These are phyloP conservation scores for Cladosporium halotolerans DNA, from an alignment of 2,329 filamentous ascomycete species.

Conservation along the genomic window DNA sequence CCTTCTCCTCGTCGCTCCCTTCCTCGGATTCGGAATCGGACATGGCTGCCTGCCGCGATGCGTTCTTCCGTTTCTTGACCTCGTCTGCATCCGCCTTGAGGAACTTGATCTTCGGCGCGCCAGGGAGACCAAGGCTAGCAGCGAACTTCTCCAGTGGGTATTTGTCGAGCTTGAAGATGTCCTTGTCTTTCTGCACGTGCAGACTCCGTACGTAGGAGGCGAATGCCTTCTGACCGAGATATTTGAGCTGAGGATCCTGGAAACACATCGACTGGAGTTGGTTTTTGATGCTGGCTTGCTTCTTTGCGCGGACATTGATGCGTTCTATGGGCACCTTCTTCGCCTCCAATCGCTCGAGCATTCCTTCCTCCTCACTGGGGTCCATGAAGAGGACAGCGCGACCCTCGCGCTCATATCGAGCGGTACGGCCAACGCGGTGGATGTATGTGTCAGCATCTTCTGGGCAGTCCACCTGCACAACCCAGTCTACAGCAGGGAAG, in stretches of 20 bases:
- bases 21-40: slow-evolving; percentile 55
- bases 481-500: slow-evolving; percentile 96
- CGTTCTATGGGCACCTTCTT: slow-evolving; percentile 85
- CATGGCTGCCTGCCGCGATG: slow-evolving; percentile 57
- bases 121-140: slow-evolving; percentile 77
- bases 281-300: slow-evolving; percentile 77
- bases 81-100: slow-evolving; percentile 85
- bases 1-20: slow-evolving; percentile 50
- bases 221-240: slow-evolving; percentile 92
- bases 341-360: slow-evolving; percentile 74
- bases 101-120: slow-evolving; percentile 88
- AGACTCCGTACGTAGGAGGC: slow-evolving; percentile 82
- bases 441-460: slow-evolving; percentile 98
- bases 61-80: slow-evolving; percentile 80
- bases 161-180: slow-evolving; percentile 77
- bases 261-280: slow-evolving; percentile 94
- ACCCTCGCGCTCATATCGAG: slow-evolving; percentile 83
- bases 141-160: slow-evolving; percentile 83
- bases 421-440: slow-evolving; percentile 88
- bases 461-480: slow-evolving; percentile 95
- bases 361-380: slow-evolving; percentile 86
- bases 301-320: slow-evolving; percentile 82
- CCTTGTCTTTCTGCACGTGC: slow-evolving; percentile 84
- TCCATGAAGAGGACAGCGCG: slow-evolving; percentile 86
- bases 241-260: slow-evolving; percentile 88